A percentile compares a stretch with the other conserved stretches of the same genome.
Conservation (phyloP, 176 grass and related monocot genomes). For the Saccharum officinarum region DNA sequence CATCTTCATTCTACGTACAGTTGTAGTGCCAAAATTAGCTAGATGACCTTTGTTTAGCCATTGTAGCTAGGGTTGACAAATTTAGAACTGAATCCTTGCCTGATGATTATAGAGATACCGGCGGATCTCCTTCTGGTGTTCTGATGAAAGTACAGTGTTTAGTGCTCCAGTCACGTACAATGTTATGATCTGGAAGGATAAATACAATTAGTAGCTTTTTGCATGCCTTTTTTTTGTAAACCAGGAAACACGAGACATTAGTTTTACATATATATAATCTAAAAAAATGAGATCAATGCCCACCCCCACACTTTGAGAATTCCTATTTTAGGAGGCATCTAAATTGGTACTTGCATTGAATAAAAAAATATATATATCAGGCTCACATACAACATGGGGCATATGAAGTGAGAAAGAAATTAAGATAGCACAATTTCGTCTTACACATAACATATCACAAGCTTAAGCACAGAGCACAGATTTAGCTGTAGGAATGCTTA, state of each 20-base stretch:
- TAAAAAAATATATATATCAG: too few species aligned
- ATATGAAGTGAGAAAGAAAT: too few species aligned
- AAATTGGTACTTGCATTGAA: too few species aligned
- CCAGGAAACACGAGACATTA: too few species aligned
- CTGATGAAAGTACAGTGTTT: slow-evolving; percentile 63
- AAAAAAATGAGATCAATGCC: too few species aligned
- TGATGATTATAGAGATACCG: slow-evolving; percentile 96
- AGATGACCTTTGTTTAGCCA: slow-evolving; percentile 21
- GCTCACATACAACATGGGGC: too few species aligned
- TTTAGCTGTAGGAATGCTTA: background rate
- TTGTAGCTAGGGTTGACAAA: background rate
- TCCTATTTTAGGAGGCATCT: too few species aligned
- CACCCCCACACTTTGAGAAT: too few species aligned
- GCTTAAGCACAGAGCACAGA: background rate
- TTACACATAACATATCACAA: background rate
- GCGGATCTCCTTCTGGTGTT: slow-evolving; percentile 78
- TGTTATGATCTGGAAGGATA: slow-evolving; percentile 62
- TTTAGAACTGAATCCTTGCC: slow-evolving; percentile 38
- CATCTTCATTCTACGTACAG: slow-evolving; percentile 74
- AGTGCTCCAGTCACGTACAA: slow-evolving; percentile 68
- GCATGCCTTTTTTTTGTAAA: too few species aligned
- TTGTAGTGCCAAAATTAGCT: background rate
- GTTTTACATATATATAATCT: too few species aligned
- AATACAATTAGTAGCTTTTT: slow-evolving; percentile 20
- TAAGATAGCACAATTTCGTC: too few species aligned